These are phyloP conservation scores for Dichomitus squalens DNA, from an alignment of 1,284 basidiomycete species.

Conservation along the genomic window DNA sequence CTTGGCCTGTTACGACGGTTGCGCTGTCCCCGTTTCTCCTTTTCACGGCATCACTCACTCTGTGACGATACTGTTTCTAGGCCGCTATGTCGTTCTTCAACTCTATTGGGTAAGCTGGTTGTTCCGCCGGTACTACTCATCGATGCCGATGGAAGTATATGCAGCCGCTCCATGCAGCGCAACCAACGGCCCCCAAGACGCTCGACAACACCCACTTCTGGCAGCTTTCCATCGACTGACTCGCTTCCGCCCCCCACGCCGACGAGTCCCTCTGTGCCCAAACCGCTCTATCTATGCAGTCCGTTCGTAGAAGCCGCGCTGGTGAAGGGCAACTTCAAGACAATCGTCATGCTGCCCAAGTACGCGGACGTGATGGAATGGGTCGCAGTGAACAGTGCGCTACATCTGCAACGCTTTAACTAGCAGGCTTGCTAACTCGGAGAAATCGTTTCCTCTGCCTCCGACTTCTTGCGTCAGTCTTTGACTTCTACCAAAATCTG, in stretches of 20 bases:
- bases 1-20: neutral
- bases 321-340: constrained; percentile 98
- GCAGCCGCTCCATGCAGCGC: constrained; percentile 71
- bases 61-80: neutral
- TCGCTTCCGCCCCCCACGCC: constrained; percentile 43
- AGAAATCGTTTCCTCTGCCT: neutral
- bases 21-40: neutral
- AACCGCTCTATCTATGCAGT: constrained; percentile 89
- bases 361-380: constrained; percentile 98
- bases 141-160: constrained; percentile 10
- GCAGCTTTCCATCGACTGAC: constrained; percentile 54
- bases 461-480: constrained; percentile 73
- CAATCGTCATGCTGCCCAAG: constrained; percentile 96
- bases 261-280: constrained; percentile 47
- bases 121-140: constrained; percentile 11
- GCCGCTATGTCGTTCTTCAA: constrained; percentile 75
- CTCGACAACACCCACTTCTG: constrained; percentile 71
- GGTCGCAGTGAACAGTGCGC: constrained; percentile 95
- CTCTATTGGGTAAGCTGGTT: constrained; percentile 60
- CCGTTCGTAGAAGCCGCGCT: constrained; percentile 97
- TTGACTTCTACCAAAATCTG: constrained; percentile 95
- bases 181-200: constrained; percentile 65
- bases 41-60: neutral
- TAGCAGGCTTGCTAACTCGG: neutral
- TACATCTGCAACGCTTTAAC: neutral